Evolutionary conservation across 257 asterid genomes (phyloP).

Genomic region (Misopates orontium): DNA sequence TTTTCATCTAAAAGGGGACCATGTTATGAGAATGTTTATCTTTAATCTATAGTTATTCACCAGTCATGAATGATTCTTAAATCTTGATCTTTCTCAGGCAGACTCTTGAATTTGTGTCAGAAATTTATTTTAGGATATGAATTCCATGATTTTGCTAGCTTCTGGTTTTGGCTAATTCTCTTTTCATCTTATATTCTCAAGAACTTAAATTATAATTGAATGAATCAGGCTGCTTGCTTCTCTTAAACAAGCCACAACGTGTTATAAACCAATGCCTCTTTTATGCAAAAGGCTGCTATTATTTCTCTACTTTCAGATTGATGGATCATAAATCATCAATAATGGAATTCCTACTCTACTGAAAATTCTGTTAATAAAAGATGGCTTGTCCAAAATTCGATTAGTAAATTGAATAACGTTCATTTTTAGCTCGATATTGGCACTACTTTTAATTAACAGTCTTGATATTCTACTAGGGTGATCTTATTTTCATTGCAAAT

Average conservation of each 20-base stretch:
- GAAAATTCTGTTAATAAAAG: no score
- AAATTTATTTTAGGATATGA: no score
- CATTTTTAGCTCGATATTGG: not conserved
- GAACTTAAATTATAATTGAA: not conserved
- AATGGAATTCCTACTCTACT: no score
- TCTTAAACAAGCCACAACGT: not conserved
- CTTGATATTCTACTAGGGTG: slow-evolving; percentile 60
- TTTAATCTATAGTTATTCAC: not conserved
- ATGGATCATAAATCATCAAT: not conserved
- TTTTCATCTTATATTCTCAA: not conserved
- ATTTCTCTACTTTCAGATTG: not conserved
- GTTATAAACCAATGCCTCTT: not conserved
- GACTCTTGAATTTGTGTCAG: not conserved
- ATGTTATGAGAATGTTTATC: slow-evolving; percentile 10
- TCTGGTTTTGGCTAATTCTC: not conserved
- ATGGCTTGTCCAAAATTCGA: no score
- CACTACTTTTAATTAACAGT: not conserved
- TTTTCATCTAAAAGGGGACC: slow-evolving; percentile 24
- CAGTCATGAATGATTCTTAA: not conserved
- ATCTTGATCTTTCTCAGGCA: slow-evolving; percentile 15
- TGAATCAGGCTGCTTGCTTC: not conserved
- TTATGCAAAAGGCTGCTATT: not conserved
- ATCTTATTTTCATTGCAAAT: slow-evolving; percentile 62
- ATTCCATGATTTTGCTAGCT: not conserved
- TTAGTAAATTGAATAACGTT: not conserved